Evolutionary conservation across 1,284 basidiomycete species (phyloP).

Genomic region (Irpex lacteus): DNA sequence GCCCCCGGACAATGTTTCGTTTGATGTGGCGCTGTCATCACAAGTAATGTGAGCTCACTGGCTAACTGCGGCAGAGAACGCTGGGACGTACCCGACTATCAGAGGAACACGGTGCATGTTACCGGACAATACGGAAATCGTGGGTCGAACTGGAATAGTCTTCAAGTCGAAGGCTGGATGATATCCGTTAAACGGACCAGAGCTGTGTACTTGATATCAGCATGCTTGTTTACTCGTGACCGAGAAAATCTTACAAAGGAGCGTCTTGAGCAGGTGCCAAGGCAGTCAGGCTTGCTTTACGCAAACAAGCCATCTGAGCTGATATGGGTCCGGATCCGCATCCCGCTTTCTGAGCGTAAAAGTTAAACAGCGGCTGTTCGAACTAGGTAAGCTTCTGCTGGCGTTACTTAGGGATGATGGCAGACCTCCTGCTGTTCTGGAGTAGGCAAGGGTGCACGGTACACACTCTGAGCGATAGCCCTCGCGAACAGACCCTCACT

Average conservation of each 20-base stretch:
- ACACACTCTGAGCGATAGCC: slow-evolving; percentile 62
- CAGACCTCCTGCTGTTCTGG: slow-evolving; percentile 49
- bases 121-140: slow-evolving; percentile 39
- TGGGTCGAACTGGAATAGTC: slow-evolving; percentile 46
- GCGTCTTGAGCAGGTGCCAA: slow-evolving; percentile 55
- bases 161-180: slow-evolving; percentile 46
- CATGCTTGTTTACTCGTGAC: not conserved
- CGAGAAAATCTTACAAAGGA: slow-evolving; percentile 25
- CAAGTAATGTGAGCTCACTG: not conserved
- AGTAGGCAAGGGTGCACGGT: slow-evolving; percentile 43
- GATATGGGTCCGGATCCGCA: slow-evolving; percentile 38
- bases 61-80: not conserved
- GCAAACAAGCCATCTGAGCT: slow-evolving; percentile 43
- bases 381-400: not conserved
- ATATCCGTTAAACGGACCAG: slow-evolving; percentile 38
- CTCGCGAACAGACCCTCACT: slow-evolving; percentile 42
- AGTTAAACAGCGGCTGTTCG: slow-evolving; percentile 48
- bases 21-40: slow-evolving; percentile 45
- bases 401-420: not conserved
- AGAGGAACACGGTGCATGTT: slow-evolving; percentile 49
- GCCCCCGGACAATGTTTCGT: slow-evolving; percentile 47
- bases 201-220: slow-evolving; percentile 23
- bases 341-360: slow-evolving; percentile 45
- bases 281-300: slow-evolving; percentile 45
- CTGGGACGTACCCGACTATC: slow-evolving; percentile 50